These are phyloP conservation scores for Gossypioides kirkii DNA, from an alignment of 345 rosid species.

Conservation along the genomic window DNA sequence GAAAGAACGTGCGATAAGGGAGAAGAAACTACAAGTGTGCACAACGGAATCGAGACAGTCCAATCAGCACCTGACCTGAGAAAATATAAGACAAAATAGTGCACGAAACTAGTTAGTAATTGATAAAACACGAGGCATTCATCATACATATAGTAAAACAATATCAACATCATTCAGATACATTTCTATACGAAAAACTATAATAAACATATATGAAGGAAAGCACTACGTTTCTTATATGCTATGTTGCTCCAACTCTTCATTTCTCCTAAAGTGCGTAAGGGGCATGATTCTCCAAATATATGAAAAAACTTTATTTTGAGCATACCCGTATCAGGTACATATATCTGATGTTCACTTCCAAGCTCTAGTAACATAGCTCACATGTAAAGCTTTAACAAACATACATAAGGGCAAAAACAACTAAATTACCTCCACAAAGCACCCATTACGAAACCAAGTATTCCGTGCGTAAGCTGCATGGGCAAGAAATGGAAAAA, in stretches of 20 bases:
- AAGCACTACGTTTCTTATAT: not conserved
- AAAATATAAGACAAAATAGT: slow-evolving; percentile 16
- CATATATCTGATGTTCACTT: not conserved
- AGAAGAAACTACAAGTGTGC: slow-evolving; percentile 64
- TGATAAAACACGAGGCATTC: not conserved
- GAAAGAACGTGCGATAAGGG: slow-evolving; percentile 20
- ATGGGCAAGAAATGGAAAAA: slow-evolving; percentile 2
- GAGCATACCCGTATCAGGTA: not conserved
- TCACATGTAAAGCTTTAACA: not conserved
- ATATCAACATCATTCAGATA: not conserved
- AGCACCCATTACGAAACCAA: slow-evolving; percentile 80
- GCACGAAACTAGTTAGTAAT: slow-evolving; percentile 9
- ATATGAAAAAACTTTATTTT: not conserved
- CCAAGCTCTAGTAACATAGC: not conserved
- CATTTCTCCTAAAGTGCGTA: not conserved
- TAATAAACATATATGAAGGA: not conserved
- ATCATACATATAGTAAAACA: not conserved
- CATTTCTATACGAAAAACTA: not conserved
- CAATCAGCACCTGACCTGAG: slow-evolving; percentile 65
- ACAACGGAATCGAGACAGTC: slow-evolving; percentile 67
- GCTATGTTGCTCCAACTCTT: not conserved
- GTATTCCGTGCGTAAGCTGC: slow-evolving; percentile 84
- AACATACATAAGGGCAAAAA: not conserved
- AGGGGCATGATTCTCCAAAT: not conserved
- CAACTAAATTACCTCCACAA: slow-evolving; percentile 64